Conservation (phyloP, 805 yeast species). For the Ogataea haglerorum region DNA sequence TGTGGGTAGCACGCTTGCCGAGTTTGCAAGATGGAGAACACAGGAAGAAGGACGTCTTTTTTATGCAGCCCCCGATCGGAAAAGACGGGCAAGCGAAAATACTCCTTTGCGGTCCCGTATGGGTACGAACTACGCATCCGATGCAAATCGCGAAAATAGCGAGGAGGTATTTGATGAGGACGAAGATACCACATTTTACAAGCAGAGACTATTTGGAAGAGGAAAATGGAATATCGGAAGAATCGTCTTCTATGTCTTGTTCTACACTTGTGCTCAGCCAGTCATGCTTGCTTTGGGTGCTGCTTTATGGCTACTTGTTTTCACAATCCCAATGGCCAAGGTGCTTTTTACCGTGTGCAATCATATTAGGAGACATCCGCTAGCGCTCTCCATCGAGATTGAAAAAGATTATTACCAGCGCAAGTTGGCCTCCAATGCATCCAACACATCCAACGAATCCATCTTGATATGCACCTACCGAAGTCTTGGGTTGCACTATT, state of each 20-base stretch:
- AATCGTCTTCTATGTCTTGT: slow-evolving; percentile 66
- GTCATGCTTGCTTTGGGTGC: slow-evolving; percentile 50
- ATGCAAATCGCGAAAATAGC: not conserved
- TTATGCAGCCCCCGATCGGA: slow-evolving; percentile 58
- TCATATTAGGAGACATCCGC: slow-evolving; percentile 86
- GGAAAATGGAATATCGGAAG: slow-evolving; percentile 90
- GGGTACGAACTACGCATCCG: not conserved
- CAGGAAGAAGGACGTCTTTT: slow-evolving; percentile 75
- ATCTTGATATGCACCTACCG: slow-evolving; percentile 87
- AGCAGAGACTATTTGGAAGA: slow-evolving; percentile 72
- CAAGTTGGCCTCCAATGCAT: slow-evolving; percentile 27
- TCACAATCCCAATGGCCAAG: slow-evolving; percentile 92
- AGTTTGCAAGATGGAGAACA: slow-evolving; percentile 85
- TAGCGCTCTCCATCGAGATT: slow-evolving; percentile 73
- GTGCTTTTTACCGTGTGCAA: slow-evolving; percentile 62
- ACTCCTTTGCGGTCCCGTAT: slow-evolving; percentile 17
- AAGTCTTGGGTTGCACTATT: slow-evolving; percentile 88
- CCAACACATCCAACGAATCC: slow-evolving; percentile 51
- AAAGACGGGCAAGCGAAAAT: slow-evolving; percentile 15
- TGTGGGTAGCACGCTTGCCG: slow-evolving; percentile 81
- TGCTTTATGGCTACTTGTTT: slow-evolving; percentile 76
- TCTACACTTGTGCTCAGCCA: slow-evolving; percentile 70
- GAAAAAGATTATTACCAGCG: slow-evolving; percentile 48
- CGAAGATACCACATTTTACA: slow-evolving; percentile 27
- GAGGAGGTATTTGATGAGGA: slow-evolving; percentile 22